Evolutionary conservation across 192 early-diverging fungal genomes (phyloP).

Genomic region (Umbelopsis ramanniana): DNA sequence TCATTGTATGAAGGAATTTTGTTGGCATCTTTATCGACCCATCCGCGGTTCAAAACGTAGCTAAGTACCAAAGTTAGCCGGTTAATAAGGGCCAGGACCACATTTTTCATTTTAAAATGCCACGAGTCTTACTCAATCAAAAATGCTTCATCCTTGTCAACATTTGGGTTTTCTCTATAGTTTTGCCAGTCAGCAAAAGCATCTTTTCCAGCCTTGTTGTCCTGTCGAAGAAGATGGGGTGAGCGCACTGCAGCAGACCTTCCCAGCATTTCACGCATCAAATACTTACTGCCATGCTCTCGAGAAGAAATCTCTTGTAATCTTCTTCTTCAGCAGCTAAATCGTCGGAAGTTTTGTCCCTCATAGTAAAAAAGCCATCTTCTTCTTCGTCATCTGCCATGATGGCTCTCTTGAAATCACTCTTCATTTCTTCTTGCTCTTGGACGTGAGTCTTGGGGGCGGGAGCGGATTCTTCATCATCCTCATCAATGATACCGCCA

Average conservation of each 20-base stretch:
- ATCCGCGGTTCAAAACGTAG: constrained; percentile 92
- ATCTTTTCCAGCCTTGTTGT: constrained; percentile 53
- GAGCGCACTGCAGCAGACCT: background rate
- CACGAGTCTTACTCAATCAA: constrained; percentile 71
- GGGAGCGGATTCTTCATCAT: constrained; percentile 44
- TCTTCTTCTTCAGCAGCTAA: constrained; percentile 83
- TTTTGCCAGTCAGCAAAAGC: constrained; percentile 65
- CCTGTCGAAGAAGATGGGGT: constrained; percentile 23
- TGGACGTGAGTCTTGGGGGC: constrained; percentile 74
- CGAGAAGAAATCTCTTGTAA: constrained; percentile 87
- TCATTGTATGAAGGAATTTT: constrained; percentile 70
- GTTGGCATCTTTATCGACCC: constrained; percentile 83
- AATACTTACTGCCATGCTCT: constrained; percentile 62
- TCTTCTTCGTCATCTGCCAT: constrained; percentile 63
- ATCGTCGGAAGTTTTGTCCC: constrained; percentile 78
- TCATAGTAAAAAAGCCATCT: constrained; percentile 72
- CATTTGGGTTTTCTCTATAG: constrained; percentile 53
- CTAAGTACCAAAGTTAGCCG: constrained; percentile 34
- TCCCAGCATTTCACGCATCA: background rate
- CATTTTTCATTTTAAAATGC: background rate
- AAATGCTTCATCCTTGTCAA: constrained; percentile 63
- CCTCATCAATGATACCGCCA: constrained; percentile 53
- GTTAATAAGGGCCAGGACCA: background rate
- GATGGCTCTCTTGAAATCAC: constrained; percentile 65
- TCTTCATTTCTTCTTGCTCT: constrained; percentile 82